Base-by-base conservation (phyloP, 257 asterid genomes). In the Lycium barbarum region DNA sequence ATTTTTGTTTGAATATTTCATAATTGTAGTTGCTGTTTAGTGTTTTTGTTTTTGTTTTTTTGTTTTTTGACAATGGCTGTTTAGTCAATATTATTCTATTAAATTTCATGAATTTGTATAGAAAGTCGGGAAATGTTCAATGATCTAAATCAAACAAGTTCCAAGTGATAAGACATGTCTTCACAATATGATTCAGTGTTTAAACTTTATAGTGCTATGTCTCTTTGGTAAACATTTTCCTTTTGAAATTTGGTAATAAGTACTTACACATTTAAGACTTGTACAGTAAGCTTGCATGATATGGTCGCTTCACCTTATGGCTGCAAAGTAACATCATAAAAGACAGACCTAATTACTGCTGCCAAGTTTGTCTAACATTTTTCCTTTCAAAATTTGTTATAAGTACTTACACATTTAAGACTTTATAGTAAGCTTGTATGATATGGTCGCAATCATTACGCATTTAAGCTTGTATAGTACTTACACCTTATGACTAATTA, bases 151-250 rank as follows among this genome's bases (percentile, higher is more conserved):
- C 81, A 74, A 49, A 49, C 61, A 12, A 74, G 61, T 74, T 51
- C 40, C 61, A 20, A 49, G 81, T 49, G 81, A 49, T 35, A 74
- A 74, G 38, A 74, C 45, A 72, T 22, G 81, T 74, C 81, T 74
- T 49, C 38, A 20, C 62, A 22, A 4, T 22, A 26, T 1, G 61
- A 20, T 74, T 49, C 62, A 74, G 14, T 74, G 81, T 26, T 74
- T 7, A 20, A 20, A 74, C 20, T 74, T 47, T 51, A 20, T 47
- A 20, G 81, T 26, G 12, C 43, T 74, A 74, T 13, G 47, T 33
- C 47, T 33, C 11, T 33, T 33, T 45, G 68, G 38, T 62, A 72
- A 45, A 72, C 80, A 72, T n/a, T 72, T 72, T 10, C 80, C 57
- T 45, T 72, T 12, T 43, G 45, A 5, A 20, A 72, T 72, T 72